These are phyloP conservation scores for Xylaria palmicola DNA, from an alignment of 495 filamentous ascomycete genomes.

Conservation along the genomic window DNA sequence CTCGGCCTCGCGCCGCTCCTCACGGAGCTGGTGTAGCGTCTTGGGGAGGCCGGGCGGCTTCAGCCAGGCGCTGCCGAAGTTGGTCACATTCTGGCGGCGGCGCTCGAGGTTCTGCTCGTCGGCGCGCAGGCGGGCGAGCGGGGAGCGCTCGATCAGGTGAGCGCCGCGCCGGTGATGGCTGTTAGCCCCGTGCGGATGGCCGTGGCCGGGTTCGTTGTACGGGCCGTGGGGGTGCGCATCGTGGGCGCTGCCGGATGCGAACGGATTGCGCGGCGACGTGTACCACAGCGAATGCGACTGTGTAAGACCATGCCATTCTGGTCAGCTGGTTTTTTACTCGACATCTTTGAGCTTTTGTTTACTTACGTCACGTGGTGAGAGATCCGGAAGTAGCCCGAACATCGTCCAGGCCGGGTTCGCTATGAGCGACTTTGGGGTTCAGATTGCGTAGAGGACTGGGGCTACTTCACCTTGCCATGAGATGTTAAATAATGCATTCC, in stretches of 20 bases:
- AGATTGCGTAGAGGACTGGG: neutral
- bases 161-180: conserved; percentile 23
- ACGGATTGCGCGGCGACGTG: conserved; percentile 53
- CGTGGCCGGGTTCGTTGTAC: conserved; percentile 17
- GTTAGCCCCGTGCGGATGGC: conserved; percentile 18
- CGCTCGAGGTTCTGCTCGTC: conserved; percentile 68
- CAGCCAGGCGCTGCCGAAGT: conserved; percentile 77
- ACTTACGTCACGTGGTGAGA: conserved; percentile 71
- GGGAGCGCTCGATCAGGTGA: conserved; percentile 44
- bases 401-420: conserved; percentile 37
- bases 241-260: conserved; percentile 21
- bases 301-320: neutral
- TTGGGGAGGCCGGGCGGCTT: conserved; percentile 73
- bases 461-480: neutral
- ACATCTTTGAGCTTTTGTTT: conserved; percentile 16
- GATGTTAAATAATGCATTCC: neutral
- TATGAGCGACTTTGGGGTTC: neutral
- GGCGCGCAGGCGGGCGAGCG: conserved; percentile 59
- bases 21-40: conserved; percentile 72
- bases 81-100: conserved; percentile 69
- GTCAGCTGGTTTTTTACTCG: conserved; percentile 8
- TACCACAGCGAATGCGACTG: conserved; percentile 74
- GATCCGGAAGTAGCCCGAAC: conserved; percentile 69
- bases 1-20: conserved; percentile 75
- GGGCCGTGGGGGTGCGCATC: conserved; percentile 30